phyloP scores from a whole-genome alignment of 108 stramenopile genomes.

The Skeletonema potamos region DNA sequence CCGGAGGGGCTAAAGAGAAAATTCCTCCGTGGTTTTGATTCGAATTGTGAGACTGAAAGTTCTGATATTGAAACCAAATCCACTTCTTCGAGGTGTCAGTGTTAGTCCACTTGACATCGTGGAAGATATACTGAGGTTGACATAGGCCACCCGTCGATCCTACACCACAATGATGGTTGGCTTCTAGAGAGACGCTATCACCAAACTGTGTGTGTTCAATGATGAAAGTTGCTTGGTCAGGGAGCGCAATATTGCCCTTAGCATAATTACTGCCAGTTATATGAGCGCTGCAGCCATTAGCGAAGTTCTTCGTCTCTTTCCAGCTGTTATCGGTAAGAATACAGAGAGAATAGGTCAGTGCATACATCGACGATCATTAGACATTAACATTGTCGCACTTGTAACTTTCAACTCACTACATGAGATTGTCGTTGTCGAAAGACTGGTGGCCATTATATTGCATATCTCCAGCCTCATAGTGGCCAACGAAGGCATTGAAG shows the following conservation, averaged over 20 bases:
- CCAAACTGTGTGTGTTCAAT: slow-evolving; percentile 53
- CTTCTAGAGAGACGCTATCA: slow-evolving; percentile 43
- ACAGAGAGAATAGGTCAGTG: not conserved
- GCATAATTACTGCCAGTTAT: slow-evolving; percentile 42
- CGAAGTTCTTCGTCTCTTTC: slow-evolving; percentile 67
- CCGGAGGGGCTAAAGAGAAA: slow-evolving; percentile 51
- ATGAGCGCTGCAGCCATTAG: slow-evolving; percentile 61
- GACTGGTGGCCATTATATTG: slow-evolving; percentile 50
- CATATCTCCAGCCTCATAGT: slow-evolving; percentile 43
- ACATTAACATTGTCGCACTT: not conserved
- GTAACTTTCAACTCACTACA: slow-evolving; percentile 18
- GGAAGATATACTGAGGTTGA: slow-evolving; percentile 53
- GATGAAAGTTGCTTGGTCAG: slow-evolving; percentile 65
- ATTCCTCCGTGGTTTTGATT: slow-evolving; percentile 42
- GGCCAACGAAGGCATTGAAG: slow-evolving; percentile 63
- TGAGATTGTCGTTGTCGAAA: slow-evolving; percentile 37
- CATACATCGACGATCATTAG: not conserved
- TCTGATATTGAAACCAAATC: slow-evolving; percentile 23
- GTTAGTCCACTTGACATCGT: slow-evolving; percentile 43
- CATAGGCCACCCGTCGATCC: slow-evolving; percentile 59
- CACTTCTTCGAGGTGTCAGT: slow-evolving; percentile 8
- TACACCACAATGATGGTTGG: slow-evolving; percentile 66
- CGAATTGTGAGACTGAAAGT: not conserved
- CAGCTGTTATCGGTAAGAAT: slow-evolving; percentile 9
- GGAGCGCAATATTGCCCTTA: slow-evolving; percentile 52